Conservation (phyloP, 257 asterid species). For the Coffea eugenioides region DNA sequence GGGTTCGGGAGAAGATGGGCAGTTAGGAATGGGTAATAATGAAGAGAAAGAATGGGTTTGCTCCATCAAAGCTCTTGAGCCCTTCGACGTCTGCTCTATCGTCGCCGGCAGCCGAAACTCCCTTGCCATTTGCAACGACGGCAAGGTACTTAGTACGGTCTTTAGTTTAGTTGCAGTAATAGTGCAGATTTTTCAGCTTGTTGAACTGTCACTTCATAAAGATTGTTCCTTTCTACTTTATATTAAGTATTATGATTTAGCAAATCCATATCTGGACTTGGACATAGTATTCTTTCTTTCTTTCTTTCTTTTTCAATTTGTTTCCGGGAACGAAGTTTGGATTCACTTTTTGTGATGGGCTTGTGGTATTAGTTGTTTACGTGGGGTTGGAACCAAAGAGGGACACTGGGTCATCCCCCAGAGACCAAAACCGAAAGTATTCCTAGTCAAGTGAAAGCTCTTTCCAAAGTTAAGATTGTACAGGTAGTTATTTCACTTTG, state of each 20-base stretch:
- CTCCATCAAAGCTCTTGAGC: conserved; percentile 53
- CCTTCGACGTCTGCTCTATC: conserved; percentile 56
- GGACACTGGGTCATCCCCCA: conserved; percentile 91
- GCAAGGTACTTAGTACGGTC: conserved; percentile 51
- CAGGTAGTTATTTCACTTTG: conserved; percentile 50
- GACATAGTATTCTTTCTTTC: not conserved
- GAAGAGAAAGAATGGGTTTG: conserved; percentile 92
- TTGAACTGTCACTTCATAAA: not conserved
- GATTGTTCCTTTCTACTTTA: not conserved
- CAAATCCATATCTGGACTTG: not conserved
- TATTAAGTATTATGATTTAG: not conserved
- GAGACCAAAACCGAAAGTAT: conserved; percentile 85
- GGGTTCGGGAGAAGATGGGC: conserved; percentile 99
- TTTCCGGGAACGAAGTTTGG: too few relatives aligned
- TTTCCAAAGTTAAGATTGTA: conserved; percentile 72
- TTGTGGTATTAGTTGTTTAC: conserved; percentile 64
- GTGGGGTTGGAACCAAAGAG: conserved; percentile 99
- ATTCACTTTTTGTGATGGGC: not conserved
- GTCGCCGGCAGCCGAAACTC: conserved; percentile 98
- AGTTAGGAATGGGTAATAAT: conserved; percentile 73
- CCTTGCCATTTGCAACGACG: conserved; percentile 89
- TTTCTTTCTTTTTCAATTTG: not conserved
- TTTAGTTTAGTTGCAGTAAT: too few relatives aligned
- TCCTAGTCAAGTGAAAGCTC: conserved; percentile 91
- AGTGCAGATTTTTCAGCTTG: not conserved